Conservation (phyloP, 2,329 filamentous ascomycete species). For the Talaromyces sp. region DNA sequence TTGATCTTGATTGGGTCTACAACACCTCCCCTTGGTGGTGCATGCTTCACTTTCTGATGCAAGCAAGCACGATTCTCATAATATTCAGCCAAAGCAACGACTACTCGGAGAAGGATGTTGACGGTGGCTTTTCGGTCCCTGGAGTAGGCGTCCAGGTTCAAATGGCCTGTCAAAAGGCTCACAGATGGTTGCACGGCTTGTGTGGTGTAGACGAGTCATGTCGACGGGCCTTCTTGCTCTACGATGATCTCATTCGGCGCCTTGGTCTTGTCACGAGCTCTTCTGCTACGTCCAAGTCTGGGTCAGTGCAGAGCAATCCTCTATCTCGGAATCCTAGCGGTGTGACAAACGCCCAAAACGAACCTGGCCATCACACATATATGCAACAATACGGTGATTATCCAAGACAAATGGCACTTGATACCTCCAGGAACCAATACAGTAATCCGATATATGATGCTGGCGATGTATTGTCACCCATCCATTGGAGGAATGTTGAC, state of each 20-base stretch:
- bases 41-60: conserved; percentile 41
- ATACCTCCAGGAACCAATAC: neutral
- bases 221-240: conserved; percentile 32
- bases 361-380: neutral
- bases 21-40: conserved; percentile 39
- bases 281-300: neutral
- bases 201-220: conserved; percentile 28
- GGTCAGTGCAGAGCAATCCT: neutral
- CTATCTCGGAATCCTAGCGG: neutral
- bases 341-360: neutral
- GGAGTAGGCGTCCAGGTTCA: conserved; percentile 25
- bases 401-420: neutral
- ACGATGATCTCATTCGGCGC: conserved; percentile 28
- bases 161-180: conserved; percentile 30
- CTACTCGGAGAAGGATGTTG: conserved; percentile 17
- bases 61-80: conserved; percentile 38
- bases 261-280: conserved; percentile 18
- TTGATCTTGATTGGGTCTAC: conserved; percentile 31
- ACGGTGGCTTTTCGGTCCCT: conserved; percentile 15
- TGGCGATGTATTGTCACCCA: neutral
- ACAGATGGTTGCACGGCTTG: conserved; percentile 36
- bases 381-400: neutral
- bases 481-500: neutral
- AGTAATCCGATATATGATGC: neutral
- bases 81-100: conserved; percentile 26